Base-by-base conservation (phyloP, 306 rosid genomes). In the Cicer yamashitae region DNA sequence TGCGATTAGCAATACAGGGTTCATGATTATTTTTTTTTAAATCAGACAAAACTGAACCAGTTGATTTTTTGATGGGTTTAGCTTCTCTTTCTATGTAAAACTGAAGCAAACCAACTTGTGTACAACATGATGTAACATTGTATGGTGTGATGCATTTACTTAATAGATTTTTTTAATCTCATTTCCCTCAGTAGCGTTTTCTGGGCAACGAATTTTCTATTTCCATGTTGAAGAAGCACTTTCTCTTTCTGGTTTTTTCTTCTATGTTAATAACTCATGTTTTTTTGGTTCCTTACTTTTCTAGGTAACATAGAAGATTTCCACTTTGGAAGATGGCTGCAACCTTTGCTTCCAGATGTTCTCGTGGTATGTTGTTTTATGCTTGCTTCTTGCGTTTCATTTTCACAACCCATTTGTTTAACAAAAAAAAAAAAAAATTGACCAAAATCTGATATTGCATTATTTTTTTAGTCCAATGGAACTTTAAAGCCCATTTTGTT, bases 301-400 rank as follows among this genome's bases (percentile, higher is more conserved):
- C 6, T 18, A 45, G 67, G 72, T 62, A 37, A 13, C 7, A 66
- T n/a, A 9, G 41, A 56, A 71, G 39, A 22, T 59, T 38, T n/a
- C 47, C 7, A 18, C 2, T 30, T 70, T 56, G 11, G 43, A 15
- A 56, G 37, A 77, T 82, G 85, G 82, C 85, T 65, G 75, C 85
- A 64, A 39, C 44, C 51, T 82, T 82, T 71, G 85, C 85, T 82
- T 77, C 85, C 52, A 82, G 70, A 77, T 77, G 75, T 17, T 71
- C 85, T 57, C 82, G 76, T 30, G 85, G 85, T 82, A 70, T 46
- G 34, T 25, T 25, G 34, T 25, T 25, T 25, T 25, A 1, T 43
- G 6, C 8, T 50, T 50, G 50, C 45, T 48, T 63, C 37, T 51
- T 15, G 54, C 20, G 30, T 64, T 76, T 41, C 71, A 52, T 45